These are phyloP conservation scores for Gynostemma pentaphyllum DNA, from an alignment of 306 rosid species.

Conservation along the genomic window DNA sequence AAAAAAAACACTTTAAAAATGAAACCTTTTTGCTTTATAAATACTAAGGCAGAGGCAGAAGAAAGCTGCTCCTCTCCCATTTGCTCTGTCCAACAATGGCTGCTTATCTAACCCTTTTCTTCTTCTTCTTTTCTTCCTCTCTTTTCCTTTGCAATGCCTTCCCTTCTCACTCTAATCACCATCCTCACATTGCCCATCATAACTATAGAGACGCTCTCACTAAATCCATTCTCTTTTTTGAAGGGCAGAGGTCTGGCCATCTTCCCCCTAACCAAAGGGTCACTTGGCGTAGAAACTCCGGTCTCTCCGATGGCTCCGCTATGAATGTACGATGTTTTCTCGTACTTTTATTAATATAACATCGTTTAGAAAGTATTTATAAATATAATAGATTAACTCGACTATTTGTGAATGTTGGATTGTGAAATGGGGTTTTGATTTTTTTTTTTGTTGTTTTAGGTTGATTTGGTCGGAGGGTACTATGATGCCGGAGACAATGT, in stretches of 20 bases:
- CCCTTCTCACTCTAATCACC: constrained; percentile 22
- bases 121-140: constrained; percentile 10
- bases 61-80: not conserved
- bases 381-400: no score
- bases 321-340: constrained; percentile 60
- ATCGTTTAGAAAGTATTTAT: no score
- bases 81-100: constrained; percentile 1
- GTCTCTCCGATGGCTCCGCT: constrained; percentile 74
- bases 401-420: no score
- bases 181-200: constrained; percentile 40
- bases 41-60: no score
- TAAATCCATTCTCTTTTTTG: constrained; percentile 76
- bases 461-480: constrained; percentile 81
- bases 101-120: not conserved
- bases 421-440: not conserved
- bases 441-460: not conserved
- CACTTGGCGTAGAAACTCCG: constrained; percentile 74
- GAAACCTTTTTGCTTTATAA: not conserved
- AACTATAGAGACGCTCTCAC: constrained; percentile 89
- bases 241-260: constrained; percentile 83
- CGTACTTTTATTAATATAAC: no score
- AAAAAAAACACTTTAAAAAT: not conserved
- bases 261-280: constrained; percentile 72
- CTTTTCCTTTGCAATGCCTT: constrained; percentile 30
- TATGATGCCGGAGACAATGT: constrained; percentile 95